phyloP scores from a whole-genome alignment of 768 basidiomycete species.

The button mushroom (Agaricus bisporus) region DNA sequence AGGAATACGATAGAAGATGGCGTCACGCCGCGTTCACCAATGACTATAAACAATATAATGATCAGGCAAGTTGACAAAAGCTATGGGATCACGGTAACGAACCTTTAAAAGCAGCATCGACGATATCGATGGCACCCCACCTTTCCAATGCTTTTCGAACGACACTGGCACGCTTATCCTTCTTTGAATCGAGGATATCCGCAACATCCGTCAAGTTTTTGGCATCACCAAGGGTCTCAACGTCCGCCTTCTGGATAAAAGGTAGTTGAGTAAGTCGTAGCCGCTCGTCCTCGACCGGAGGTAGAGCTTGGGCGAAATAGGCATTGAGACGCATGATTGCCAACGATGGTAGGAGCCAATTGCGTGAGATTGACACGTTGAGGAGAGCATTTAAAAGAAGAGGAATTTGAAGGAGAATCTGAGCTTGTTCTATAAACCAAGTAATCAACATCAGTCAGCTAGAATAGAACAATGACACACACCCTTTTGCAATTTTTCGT shows the following conservation, averaged over 20 bases:
- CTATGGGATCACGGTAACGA: conserved; percentile 8
- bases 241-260: conserved; percentile 50
- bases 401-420: conserved; percentile 67
- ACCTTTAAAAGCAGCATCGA: conserved; percentile 87
- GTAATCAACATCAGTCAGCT: background rate
- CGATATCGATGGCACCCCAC: conserved; percentile 75
- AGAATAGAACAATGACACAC: conserved; percentile 17
- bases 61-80: background rate
- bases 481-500: conserved; percentile 59
- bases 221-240: conserved; percentile 29
- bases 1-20: conserved; percentile 88
- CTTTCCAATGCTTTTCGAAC: conserved; percentile 59
- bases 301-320: conserved; percentile 77
- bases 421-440: conserved; percentile 52
- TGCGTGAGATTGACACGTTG: conserved; percentile 77
- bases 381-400: conserved; percentile 73
- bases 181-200: conserved; percentile 41
- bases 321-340: conserved; percentile 78
- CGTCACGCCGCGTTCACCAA: conserved; percentile 83
- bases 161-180: conserved; percentile 42
- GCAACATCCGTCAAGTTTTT: conserved; percentile 42
- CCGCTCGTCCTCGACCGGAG: conserved; percentile 43
- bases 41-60: conserved; percentile 44
- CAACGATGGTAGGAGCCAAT: conserved; percentile 81
- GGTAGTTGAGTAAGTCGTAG: conserved; percentile 72